Percentiles rank a stretch among this genome's conserved stretches.
Evolutionary conservation across 2,329 filamentous ascomycete genomes (phyloP).

Genomic region (Penicillium sp.): DNA sequence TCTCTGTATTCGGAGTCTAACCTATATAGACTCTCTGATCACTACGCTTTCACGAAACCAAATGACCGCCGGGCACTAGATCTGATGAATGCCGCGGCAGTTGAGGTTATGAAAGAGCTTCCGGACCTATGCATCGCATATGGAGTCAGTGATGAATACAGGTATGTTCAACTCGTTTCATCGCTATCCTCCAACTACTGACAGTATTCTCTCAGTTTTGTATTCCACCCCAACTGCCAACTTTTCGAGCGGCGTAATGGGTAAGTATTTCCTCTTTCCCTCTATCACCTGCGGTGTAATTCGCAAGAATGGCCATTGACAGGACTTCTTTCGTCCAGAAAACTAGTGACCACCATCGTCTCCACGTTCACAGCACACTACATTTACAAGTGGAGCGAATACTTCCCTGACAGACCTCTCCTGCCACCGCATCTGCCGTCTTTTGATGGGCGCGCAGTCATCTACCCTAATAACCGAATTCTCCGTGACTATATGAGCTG

Average conservation of each 20-base stretch:
- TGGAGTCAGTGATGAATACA: conserved; percentile 92
- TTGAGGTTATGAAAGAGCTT: conserved; percentile 75
- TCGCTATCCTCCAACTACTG: neutral
- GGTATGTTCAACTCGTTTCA: conserved; percentile 19
- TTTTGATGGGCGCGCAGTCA: conserved; percentile 88
- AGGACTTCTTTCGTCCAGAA: conserved; percentile 52
- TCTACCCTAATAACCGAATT: conserved; percentile 79
- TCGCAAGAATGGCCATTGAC: neutral
- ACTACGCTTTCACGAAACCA: conserved; percentile 84
- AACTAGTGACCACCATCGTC: conserved; percentile 84
- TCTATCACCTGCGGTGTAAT: neutral
- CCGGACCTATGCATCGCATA: conserved; percentile 86
- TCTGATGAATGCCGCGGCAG: conserved; percentile 93
- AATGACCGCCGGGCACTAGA: conserved; percentile 84
- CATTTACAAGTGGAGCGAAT: conserved; percentile 71
- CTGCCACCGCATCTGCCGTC: conserved; percentile 70
- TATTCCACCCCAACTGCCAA: conserved; percentile 76
- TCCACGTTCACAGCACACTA: conserved; percentile 94
- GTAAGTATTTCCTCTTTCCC: conserved; percentile 43
- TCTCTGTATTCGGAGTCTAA: neutral
- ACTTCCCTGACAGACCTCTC: conserved; percentile 70
- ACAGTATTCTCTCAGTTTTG: conserved; percentile 58
- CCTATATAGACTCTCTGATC: conserved; percentile 66
- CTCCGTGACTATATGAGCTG: conserved; percentile 94
- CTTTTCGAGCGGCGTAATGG: conserved; percentile 83